Conservation (phyloP, 345 rosid genomes). For the Hypericum perforatum region DNA sequence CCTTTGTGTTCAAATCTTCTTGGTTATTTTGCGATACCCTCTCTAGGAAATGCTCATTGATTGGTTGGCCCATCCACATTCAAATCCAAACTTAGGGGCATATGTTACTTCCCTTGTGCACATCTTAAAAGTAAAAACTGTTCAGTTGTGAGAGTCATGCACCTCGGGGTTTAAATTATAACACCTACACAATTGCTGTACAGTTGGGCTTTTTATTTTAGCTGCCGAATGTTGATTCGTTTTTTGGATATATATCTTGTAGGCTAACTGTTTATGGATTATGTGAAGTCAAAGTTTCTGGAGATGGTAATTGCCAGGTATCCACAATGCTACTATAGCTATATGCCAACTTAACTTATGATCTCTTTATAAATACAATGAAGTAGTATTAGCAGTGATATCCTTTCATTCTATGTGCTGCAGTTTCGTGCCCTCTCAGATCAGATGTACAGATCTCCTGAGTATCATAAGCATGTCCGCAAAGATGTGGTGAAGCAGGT, state of each 20-base stretch:
- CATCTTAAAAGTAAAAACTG: too few relatives aligned
- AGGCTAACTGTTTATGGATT: conserved; percentile 74
- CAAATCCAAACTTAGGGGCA: too few relatives aligned
- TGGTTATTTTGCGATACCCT: too few relatives aligned
- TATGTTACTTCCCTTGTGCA: too few relatives aligned
- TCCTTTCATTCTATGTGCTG: conserved; percentile 5
- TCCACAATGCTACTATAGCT: background rate
- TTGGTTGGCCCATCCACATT: too few relatives aligned
- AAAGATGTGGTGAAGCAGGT: conserved; percentile 85
- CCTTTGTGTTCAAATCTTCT: too few relatives aligned
- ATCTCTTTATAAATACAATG: background rate
- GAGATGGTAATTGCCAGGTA: conserved; percentile 99
- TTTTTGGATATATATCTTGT: conserved; percentile 14
- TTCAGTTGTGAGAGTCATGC: too few relatives aligned
- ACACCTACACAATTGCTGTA: too few relatives aligned
- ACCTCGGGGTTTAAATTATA: too few relatives aligned
- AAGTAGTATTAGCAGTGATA: background rate
- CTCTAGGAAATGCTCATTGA: too few relatives aligned
- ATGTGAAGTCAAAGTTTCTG: conserved; percentile 79
- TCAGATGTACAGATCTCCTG: conserved; percentile 73
- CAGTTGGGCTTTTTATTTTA: conserved; percentile 2
- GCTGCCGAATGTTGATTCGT: background rate
- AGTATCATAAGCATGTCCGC: conserved; percentile 88
- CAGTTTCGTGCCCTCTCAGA: conserved; percentile 98
- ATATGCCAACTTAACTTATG: background rate